A percentile compares a stretch with the other conserved stretches of the same genome.
phyloP scores from a whole-genome alignment of 768 basidiomycete genomes.

The Holtermanniella nyarrowii region DNA sequence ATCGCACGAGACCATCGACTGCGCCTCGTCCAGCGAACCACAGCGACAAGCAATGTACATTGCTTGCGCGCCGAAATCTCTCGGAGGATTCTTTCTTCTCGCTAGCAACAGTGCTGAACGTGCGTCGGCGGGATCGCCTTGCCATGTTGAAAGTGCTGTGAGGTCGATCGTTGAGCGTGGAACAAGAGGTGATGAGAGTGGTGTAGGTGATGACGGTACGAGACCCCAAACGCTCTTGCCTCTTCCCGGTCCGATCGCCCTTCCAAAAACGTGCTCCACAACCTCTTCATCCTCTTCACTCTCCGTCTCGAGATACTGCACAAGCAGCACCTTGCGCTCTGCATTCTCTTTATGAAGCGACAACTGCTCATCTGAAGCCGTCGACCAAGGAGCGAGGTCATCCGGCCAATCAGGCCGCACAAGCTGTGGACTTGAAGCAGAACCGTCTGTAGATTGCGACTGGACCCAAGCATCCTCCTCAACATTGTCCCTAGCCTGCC shows the following conservation, averaged over 20 bases:
- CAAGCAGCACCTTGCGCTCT: constrained; percentile 11
- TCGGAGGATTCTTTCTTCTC: constrained; percentile 17
- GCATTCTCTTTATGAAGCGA: neutral
- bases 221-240: constrained; percentile 23
- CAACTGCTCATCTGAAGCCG: constrained; percentile 21
- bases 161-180: neutral
- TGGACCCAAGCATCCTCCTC: neutral
- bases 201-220: constrained; percentile 4
- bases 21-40: constrained; percentile 11
- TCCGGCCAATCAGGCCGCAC: constrained; percentile 31
- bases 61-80: constrained; percentile 12
- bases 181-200: neutral
- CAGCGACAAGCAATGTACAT: constrained; percentile 24
- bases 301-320: constrained; percentile 24
- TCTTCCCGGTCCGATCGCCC: constrained; percentile 13
- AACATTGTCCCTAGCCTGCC: constrained; percentile 6
- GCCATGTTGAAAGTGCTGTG: neutral
- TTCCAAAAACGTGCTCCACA: constrained; percentile 10
- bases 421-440: neutral
- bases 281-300: constrained; percentile 24
- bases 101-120: constrained; percentile 20
- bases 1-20: constrained; percentile 23
- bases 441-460: too few species aligned
- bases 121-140: constrained; percentile 13
- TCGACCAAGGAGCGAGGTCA: constrained; percentile 23